Base-by-base conservation (phyloP, 1,284 basidiomycete species). In the Boletus nobilissimus region DNA sequence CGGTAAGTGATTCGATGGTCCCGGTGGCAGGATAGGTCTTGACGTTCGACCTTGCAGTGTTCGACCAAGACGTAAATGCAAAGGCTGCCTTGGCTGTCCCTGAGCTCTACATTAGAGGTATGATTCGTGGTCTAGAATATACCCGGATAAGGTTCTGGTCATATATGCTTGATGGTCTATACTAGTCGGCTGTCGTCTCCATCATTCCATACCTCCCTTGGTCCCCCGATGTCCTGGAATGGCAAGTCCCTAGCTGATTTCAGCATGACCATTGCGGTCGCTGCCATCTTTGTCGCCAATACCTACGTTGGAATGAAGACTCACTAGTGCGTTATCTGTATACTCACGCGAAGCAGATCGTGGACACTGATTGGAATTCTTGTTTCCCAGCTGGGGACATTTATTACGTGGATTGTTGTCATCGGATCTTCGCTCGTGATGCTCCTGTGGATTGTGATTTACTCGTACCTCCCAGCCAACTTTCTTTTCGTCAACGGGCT, bases 31-130 rank as follows among this genome's bases (percentile, higher is more conserved):
- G n/a, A 67, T 29, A 32, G 18, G n/a, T 67, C n/a, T 11, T 62
- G 24, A 82, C 69, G 32, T 62, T 29, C 54, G 19, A 43, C 34
- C 51, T 70, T 70, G 40, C 77, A 95, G 96, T 97, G 32, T 98
- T 99, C 84, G 97, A 99, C 87, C 97, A 99, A 88, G 97, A 99
- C 85, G 91, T 98, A 83, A 97, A 97, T 84, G 95, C 97, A 38
- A 93, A 93, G 85, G 97, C 96, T 0, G 95, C 96, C 1, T 88
- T 99, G 76, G 96, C 96, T 7, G 98, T 96, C 88, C 97, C 97
- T 13, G 95, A 97, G 83, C 93, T 99, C 19, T 99, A 99, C 86
- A 90, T 97, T 80, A 94, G 97, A 67, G 97, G 98, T 57, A n/a
- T n/a, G n/a, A 98, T 99, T 81, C 91, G 94, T 39, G 97, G 97